Base-by-base conservation (phyloP, 225 moss, liverwort and hornwort genomes). In the Thuidium tamariscinum region DNA sequence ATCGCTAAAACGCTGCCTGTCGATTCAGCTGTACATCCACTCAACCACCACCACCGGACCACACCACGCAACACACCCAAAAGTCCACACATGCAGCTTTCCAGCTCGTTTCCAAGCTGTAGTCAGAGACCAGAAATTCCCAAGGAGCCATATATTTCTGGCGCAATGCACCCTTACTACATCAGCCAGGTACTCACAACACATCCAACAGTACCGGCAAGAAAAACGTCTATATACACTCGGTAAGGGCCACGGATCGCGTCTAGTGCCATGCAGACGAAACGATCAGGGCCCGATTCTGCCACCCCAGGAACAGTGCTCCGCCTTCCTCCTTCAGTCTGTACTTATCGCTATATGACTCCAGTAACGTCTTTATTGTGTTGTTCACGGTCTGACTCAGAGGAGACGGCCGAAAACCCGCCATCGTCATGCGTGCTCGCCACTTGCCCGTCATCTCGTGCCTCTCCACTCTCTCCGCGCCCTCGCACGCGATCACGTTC, bases 391-490 rank as follows among this genome's bases (percentile, higher is more conserved):
- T 92, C 74, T 88, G 88, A 80, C 93, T 93, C 52, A 94, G 88
- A 10, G 95, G 93, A 81, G 87, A 78, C 32, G 93, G 93, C 72
- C 88, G 90, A 26, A 94, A 96, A 55, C 96, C 96, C 29, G 94
- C 94, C 91, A 93, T 95, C 9, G 74, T 82, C 91, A 96, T 82
- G 67, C 95, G 93, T 15, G 84, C 91, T 77, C 95, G 89, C 96
- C 96, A 96, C 86, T 95, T 93, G 22, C 95, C 94, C 61, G 82
- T 90, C 91, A 92, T 92, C 86, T 96, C 96, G 85, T 95, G 96
- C 86, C 96, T 90, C 64, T 95, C 95, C 73, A 94, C 91, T 57
- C 96, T 81, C 56, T 96, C 96, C 48, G 83, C 84, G 44, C 95
- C 95, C 84, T 96, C 95, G 51, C 95, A 94, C 57, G 95, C 94